These are phyloP conservation scores for Russula abietina DNA, from an alignment of 768 basidiomycete genomes.

Conservation along the genomic window DNA sequence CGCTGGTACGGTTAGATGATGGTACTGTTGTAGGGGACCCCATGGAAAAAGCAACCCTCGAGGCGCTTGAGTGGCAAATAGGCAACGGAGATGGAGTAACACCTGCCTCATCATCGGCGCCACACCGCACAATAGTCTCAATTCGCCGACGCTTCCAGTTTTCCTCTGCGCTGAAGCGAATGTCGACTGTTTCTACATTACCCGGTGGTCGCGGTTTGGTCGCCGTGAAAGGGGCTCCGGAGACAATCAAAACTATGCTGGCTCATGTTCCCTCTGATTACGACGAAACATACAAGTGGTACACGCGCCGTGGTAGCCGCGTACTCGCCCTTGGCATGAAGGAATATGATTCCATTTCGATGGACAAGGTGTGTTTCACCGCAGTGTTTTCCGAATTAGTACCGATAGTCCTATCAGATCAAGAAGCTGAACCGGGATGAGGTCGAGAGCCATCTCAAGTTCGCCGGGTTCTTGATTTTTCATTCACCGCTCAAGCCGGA, in stretches of 20 bases:
- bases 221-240: conserved; percentile 94
- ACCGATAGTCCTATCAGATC: conserved; percentile 46
- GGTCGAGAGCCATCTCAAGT: conserved; percentile 71
- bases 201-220: conserved; percentile 55
- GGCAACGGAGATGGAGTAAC: conserved; percentile 57
- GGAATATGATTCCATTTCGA: conserved; percentile 63
- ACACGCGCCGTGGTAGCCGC: conserved; percentile 85
- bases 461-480: conserved; percentile 98
- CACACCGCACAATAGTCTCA: conserved; percentile 53
- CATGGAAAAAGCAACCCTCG: conserved; percentile 96
- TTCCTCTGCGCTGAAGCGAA: conserved; percentile 93
- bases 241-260: conserved; percentile 91
- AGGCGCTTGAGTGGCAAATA: conserved; percentile 76
- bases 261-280: conserved; percentile 66
- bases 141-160: conserved; percentile 96
- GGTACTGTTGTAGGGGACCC: conserved; percentile 94
- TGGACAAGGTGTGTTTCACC: conserved; percentile 58
- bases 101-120: conserved; percentile 45
- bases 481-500: conserved; percentile 96
- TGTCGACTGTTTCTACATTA: conserved; percentile 81
- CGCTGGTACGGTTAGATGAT: conserved; percentile 87
- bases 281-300: conserved; percentile 94
- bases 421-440: conserved; percentile 79
- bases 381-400: neutral
- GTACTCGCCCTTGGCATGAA: conserved; percentile 90